Conservation (phyloP, 2,329 filamentous ascomycete species). For the Alternaria infectoria region DNA sequence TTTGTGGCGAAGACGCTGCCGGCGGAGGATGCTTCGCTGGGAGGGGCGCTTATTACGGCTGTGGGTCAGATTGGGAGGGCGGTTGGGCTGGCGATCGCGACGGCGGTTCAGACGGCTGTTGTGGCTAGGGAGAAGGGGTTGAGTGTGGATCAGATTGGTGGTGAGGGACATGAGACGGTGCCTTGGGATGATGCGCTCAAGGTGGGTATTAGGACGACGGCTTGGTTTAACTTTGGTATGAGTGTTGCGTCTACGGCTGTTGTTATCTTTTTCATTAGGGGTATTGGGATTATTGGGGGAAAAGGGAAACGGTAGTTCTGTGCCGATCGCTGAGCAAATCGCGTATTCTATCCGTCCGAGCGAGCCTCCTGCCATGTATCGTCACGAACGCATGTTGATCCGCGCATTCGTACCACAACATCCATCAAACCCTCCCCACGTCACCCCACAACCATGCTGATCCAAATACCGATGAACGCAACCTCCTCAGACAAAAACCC, state of each 20-base stretch:
- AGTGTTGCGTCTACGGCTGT: conserved; percentile 42
- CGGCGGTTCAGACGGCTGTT: conserved; percentile 68
- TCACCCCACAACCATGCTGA: too few relatives aligned
- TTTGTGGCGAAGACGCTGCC: conserved; percentile 70
- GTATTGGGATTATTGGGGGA: conserved; percentile 24
- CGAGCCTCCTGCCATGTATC: too few relatives aligned
- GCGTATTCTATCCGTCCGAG: too few relatives aligned
- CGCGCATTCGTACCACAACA: too few relatives aligned
- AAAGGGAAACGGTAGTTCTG: background rate
- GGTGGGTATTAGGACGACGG: conserved; percentile 46
- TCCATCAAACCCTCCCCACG: too few relatives aligned
- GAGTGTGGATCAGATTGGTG: conserved; percentile 35
- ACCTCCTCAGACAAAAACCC: background rate
- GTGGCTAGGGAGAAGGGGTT: conserved; percentile 34
- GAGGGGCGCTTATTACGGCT: conserved; percentile 71
- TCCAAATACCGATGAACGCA: too few relatives aligned
- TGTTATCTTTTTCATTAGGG: conserved; percentile 38
- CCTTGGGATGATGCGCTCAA: conserved; percentile 43
- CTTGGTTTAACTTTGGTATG: conserved; percentile 51
- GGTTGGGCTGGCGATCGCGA: conserved; percentile 69
- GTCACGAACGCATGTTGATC: too few relatives aligned
- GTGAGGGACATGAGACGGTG: conserved; percentile 21
- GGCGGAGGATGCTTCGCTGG: conserved; percentile 69
- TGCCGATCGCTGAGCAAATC: too few relatives aligned
- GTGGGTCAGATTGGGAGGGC: conserved; percentile 70